Conservation (phyloP, 2,329 filamentous ascomycete genomes). For the Aciculosporium take region DNA sequence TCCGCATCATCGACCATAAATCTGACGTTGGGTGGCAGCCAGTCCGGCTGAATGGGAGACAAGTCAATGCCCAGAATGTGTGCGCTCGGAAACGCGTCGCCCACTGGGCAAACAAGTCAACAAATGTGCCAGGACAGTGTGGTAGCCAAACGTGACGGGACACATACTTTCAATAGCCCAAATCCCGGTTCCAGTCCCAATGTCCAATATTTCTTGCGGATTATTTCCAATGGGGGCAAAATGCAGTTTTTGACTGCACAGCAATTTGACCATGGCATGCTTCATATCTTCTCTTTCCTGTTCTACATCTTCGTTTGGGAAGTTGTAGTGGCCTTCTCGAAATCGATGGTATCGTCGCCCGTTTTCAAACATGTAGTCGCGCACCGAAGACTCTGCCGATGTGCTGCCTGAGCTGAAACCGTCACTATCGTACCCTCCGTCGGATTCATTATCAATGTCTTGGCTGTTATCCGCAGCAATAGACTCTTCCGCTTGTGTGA, state of each 20-base stretch:
- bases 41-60: constrained; percentile 34
- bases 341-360: constrained; percentile 45
- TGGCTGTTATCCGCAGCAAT: constrained; percentile 21
- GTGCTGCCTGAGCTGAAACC: constrained; percentile 22
- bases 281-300: constrained; percentile 45
- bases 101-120: constrained; percentile 22
- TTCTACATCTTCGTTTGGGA: constrained; percentile 46
- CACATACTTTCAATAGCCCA: constrained; percentile 41
- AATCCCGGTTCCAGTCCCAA: constrained; percentile 44
- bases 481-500: constrained; percentile 21
- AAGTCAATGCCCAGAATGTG: constrained; percentile 31
- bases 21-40: constrained; percentile 39
- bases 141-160: neutral
- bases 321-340: constrained; percentile 39
- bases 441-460: constrained; percentile 13
- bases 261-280: constrained; percentile 35
- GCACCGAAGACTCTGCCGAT: constrained; percentile 25
- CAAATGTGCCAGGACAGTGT: neutral
- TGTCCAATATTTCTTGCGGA: constrained; percentile 38
- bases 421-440: constrained; percentile 25
- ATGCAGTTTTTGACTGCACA: constrained; percentile 33
- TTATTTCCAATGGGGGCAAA: constrained; percentile 35
- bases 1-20: constrained; percentile 46
- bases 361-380: constrained; percentile 40
- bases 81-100: constrained; percentile 28